phyloP scores from a whole-genome alignment of 305 asterid species.

The Fraxinus sp. region DNA sequence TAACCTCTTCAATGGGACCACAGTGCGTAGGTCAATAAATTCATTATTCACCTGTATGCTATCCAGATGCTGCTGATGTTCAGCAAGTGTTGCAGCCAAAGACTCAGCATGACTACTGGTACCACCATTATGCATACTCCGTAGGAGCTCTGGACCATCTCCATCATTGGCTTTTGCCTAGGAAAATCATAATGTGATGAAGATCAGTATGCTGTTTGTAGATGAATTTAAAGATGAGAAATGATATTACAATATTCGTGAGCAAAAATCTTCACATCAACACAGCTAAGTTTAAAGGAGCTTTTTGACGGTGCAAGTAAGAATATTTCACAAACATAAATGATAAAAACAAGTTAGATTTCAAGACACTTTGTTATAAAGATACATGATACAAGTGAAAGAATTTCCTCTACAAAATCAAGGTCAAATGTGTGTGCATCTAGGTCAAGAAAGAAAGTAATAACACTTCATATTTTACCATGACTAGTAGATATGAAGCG shows the following conservation, averaged over 20 bases:
- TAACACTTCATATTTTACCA: not conserved
- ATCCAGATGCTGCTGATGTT: slow-evolving; percentile 90
- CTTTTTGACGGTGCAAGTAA: not conserved
- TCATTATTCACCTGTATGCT: slow-evolving; percentile 78
- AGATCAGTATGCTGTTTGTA: slow-evolving; percentile 18
- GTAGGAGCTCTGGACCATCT: slow-evolving; percentile 90
- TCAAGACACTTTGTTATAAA: not conserved
- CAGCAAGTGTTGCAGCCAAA: slow-evolving; percentile 81
- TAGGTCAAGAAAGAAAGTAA: not conserved
- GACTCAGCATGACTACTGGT: slow-evolving; percentile 86
- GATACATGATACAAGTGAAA: not conserved
- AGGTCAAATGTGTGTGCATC: not conserved
- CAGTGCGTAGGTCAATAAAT: slow-evolving; percentile 20
- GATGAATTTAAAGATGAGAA: not conserved
- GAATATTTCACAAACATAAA: not conserved
- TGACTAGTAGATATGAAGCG: not conserved
- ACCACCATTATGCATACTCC: slow-evolving; percentile 65
- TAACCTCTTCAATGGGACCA: slow-evolving; percentile 12
- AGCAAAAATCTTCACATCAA: not conserved
- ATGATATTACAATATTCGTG: not conserved
- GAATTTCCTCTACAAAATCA: not conserved
- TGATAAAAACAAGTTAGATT: not conserved
- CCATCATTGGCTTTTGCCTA: slow-evolving; percentile 96
- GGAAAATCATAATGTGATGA: slow-evolving; percentile 19
- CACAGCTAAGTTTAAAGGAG: not conserved